A percentile compares a stretch with the other conserved stretches of the same genome.
Conservation (phyloP, 169 alveolate genomes). For the Sarcocystis neurona region DNA sequence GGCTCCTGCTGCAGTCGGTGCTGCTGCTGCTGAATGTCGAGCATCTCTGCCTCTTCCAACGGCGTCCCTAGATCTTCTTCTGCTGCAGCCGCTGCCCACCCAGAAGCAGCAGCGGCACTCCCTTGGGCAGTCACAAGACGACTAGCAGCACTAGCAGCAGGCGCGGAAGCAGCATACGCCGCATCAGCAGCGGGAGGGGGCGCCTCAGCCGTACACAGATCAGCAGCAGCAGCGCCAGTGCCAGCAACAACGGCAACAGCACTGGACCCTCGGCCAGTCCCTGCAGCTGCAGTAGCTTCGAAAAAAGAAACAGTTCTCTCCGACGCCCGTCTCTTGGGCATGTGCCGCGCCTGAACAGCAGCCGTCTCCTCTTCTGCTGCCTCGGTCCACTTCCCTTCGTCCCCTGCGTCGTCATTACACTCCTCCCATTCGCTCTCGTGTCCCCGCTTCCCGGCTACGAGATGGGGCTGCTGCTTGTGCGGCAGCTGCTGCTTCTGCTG, state of each 20-base stretch:
- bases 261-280: no score
- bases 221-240: no score
- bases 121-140: not conserved
- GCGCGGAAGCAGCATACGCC: not conserved
- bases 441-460: no score
- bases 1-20: constrained; percentile 14
- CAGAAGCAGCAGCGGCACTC: constrained; percentile 23
- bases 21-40: not conserved
- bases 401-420: not conserved
- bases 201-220: no score
- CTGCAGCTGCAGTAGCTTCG: no score
- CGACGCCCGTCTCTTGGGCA: no score
- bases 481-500: not conserved
- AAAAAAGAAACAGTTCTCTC: no score
- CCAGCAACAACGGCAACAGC: no score
- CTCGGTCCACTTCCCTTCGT: not conserved
- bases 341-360: no score
- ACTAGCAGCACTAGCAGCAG: not conserved
- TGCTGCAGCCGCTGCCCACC: constrained; percentile 17
- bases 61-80: no score
- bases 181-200: constrained; percentile 24
- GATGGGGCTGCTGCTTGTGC: no score
- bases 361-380: not conserved
- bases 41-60: no score
- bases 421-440: constrained; percentile 12